These are phyloP conservation scores for Hemileccinum rubropunctum DNA, from an alignment of 768 basidiomycete species.

Conservation along the genomic window DNA sequence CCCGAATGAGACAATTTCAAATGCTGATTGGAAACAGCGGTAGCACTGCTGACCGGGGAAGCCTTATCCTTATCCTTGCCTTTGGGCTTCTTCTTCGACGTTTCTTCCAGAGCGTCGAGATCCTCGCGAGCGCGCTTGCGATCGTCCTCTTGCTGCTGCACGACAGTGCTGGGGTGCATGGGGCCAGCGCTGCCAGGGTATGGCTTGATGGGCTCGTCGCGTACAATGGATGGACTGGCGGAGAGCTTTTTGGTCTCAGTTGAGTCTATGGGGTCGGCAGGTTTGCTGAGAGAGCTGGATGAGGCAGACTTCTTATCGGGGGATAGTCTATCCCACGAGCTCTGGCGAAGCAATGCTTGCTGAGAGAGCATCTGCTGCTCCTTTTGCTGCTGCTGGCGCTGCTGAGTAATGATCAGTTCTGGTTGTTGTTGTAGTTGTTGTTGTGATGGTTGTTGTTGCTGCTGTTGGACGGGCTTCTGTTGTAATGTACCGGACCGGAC, in stretches of 20 bases:
- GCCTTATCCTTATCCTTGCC: constrained; percentile 49
- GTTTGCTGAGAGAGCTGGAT: constrained; percentile 26
- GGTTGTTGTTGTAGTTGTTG: constrained; percentile 25
- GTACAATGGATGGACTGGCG: constrained; percentile 75
- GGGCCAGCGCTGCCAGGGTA: constrained; percentile 19
- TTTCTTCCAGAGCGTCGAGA: constrained; percentile 42
- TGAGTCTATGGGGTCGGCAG: constrained; percentile 64
- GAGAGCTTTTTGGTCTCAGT: constrained; percentile 76
- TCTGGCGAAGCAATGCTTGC: constrained; percentile 39
- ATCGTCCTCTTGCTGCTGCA: constrained; percentile 51
- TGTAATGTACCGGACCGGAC: constrained; percentile 35
- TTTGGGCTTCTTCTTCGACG: constrained; percentile 48
- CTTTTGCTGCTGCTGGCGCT: constrained; percentile 35
- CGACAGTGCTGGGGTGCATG: constrained; percentile 35
- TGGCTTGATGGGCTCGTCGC: constrained; percentile 41
- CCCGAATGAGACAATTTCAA: constrained; percentile 11
- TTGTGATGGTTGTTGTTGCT: neutral
- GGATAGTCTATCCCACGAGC: constrained; percentile 49
- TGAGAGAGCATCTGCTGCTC: constrained; percentile 29
- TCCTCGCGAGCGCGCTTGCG: constrained; percentile 54
- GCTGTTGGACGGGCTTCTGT: constrained; percentile 20
- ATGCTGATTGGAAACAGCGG: constrained; percentile 28
- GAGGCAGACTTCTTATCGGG: constrained; percentile 28
- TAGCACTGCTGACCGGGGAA: constrained; percentile 26
- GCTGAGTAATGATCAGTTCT: constrained; percentile 29